Conservation (phyloP, 352 stramenopile species). For the Globisporangium yorkense region DNA sequence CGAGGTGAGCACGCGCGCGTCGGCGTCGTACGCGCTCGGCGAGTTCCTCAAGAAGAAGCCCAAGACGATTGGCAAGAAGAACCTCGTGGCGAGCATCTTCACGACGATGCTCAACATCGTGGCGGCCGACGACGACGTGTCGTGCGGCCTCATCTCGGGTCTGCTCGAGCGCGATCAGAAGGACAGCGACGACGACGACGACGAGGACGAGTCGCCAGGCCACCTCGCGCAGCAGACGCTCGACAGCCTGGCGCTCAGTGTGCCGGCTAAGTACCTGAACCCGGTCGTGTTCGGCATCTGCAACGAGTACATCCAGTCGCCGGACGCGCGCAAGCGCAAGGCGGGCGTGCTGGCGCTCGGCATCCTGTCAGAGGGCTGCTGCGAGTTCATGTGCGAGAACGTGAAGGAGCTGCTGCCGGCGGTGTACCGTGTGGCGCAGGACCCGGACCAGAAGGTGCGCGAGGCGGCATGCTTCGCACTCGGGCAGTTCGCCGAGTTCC, state of each 20-base stretch:
- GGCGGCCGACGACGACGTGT: conserved; percentile 66
- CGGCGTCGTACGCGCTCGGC: conserved; percentile 75
- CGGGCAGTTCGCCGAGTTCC: conserved; percentile 98
- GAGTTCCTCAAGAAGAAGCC: conserved; percentile 88
- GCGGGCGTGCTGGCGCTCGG: conserved; percentile 95
- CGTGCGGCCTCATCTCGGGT: conserved; percentile 79
- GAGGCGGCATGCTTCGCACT: conserved; percentile 97
- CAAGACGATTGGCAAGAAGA: conserved; percentile 86
- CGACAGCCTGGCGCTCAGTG: conserved; percentile 72
- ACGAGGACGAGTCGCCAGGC: conserved; percentile 74
- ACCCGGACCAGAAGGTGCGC: conserved; percentile 91
- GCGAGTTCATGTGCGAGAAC: conserved; percentile 93
- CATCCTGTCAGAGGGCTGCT: conserved; percentile 96
- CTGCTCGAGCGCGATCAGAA: conserved; percentile 66
- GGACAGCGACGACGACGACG: conserved; percentile 46
- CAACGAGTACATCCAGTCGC: conserved; percentile 88
- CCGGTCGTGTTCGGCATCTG: conserved; percentile 65
- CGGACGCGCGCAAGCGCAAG: conserved; percentile 91
- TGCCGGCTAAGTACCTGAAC: conserved; percentile 84
- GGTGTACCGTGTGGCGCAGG: conserved; percentile 88
- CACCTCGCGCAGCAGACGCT: conserved; percentile 84
- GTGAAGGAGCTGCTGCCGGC: conserved; percentile 91
- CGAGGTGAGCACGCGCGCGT: conserved; percentile 71
- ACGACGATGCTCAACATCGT: conserved; percentile 84
- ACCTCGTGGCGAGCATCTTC: conserved; percentile 79